Evolutionary conservation across 352 stramenopile species (phyloP).

Genomic region (Pythium phragmitis): DNA sequence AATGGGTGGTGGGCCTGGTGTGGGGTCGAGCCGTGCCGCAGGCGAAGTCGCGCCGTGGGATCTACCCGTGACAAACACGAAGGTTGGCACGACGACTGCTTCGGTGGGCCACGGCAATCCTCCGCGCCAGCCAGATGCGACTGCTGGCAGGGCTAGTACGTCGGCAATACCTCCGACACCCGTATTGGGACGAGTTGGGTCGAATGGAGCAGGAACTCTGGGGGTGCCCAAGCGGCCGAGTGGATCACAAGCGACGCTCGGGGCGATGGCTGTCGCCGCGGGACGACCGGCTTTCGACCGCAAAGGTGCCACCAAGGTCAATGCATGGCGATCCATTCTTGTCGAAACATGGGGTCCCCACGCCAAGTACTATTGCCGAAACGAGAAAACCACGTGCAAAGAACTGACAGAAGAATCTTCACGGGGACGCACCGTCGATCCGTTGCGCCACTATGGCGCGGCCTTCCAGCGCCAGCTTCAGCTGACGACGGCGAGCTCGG

Average conservation of each 20-base stretch:
- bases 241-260: constrained; percentile 1
- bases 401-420: neutral
- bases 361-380: constrained; percentile 18
- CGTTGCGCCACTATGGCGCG: constrained; percentile 18
- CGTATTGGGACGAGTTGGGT: constrained; percentile 8
- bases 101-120: neutral
- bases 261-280: neutral
- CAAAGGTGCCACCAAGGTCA: constrained; percentile 1
- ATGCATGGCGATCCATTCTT: constrained; percentile 15
- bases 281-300: neutral
- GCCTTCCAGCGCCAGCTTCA: constrained; percentile 18
- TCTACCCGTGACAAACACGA: constrained; percentile 53
- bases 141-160: neutral
- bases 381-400: neutral
- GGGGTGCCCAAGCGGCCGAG: constrained; percentile 4
- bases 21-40: constrained; percentile 25
- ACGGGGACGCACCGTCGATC: constrained; percentile 11
- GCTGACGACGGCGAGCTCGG: constrained; percentile 1
- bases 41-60: constrained; percentile 75
- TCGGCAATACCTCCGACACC: neutral
- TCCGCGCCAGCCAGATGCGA: neutral
- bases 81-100: neutral
- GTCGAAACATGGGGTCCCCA: constrained; percentile 25
- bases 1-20: constrained; percentile 42
- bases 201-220: neutral